Evolutionary conservation across 2,329 filamentous ascomycete species (phyloP), one percentile per base, ranked within the genome.

Genomic region (Pseudopyrenochaeta lycopersici): DNA sequence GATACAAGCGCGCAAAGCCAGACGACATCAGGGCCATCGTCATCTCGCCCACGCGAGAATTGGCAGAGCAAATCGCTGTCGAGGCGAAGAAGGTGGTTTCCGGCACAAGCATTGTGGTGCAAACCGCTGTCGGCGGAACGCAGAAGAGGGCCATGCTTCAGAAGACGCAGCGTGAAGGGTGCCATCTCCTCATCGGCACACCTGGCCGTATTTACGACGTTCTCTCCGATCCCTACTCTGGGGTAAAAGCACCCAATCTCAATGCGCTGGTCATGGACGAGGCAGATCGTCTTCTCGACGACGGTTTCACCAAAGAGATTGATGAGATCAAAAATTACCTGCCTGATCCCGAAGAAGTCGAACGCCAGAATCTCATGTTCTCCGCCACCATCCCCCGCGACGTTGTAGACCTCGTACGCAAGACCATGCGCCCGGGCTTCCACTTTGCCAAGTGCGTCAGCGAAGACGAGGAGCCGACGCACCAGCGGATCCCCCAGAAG

Each of bases 321-420:
- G 75, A 78, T 31, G 72, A 80, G 15, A 81, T 83, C 64, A 77
- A 78, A 66, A 64, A 64, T 11, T 61, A 75, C 31, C 68, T 97
- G 9, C 94, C 94, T 2, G 78, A 83, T 41, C 83, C 84, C 6
- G 66, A 74, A 0, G 76, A 87, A 46, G 85, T 88, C 55, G 83
- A 89, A 48, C 88, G 94, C 44, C 95, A 99, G 76, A 97, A 93
- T 6, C 86, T 99, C 67, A 88, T 99, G 76, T 97, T 96, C 76
- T 98, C 94, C 12, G 95, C 95, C 39, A 99, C 95, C 10, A 90
- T 99, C 29, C 92, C 94, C 40, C 84, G 84, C 54, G 86, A 92
- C 58, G 94, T 99, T 39, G 88, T 97, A 63, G 78, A 84, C 38
- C 84, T 98, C 43, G 94, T 96, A 35, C 85, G 88, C 54, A 78